Percentiles rank a stretch among this genome's conserved stretches.
phyloP scores from a whole-genome alignment of 257 asterid genomes.

The Buddleja alternifolia region DNA sequence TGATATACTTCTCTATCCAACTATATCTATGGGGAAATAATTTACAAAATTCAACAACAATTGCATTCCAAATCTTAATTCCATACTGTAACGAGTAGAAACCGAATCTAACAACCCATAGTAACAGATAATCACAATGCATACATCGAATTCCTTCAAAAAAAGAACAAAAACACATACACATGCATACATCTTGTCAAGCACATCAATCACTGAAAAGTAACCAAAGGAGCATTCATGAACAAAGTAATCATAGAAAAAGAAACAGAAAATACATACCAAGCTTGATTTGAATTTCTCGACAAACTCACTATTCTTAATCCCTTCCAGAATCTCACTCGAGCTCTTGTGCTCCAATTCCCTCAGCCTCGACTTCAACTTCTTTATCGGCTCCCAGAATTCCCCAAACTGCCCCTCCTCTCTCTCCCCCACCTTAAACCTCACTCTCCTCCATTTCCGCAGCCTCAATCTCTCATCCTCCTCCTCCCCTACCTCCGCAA shows the following conservation, averaged over 20 bases:
- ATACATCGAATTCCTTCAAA: neutral
- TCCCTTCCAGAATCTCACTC: constrained; percentile 76
- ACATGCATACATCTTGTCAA: neutral
- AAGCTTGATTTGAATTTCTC: constrained; percentile 89
- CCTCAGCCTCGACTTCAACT: constrained; percentile 72
- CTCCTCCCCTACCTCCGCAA: constrained; percentile 72
- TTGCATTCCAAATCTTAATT: neutral
- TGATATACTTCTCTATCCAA: neutral
- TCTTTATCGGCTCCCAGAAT: constrained; percentile 77
- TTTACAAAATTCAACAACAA: constrained; percentile 4
- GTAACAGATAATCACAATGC: constrained; percentile 16
- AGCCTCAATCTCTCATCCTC: constrained; percentile 47
- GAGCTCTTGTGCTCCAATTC: constrained; percentile 84
- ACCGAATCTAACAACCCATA: neutral
- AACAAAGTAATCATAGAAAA: constrained; percentile 13
- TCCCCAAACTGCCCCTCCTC: constrained; percentile 77
- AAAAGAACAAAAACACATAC: neutral
- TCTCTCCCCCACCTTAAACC: constrained; percentile 58
- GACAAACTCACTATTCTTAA: constrained; percentile 87
- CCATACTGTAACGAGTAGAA: neutral
- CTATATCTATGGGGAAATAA: constrained; percentile 14
- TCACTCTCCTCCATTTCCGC: constrained; percentile 56
- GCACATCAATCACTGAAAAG: neutral
- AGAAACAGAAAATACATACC: constrained; percentile 51
- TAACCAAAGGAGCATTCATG: neutral